Conservation (phyloP, 805 yeast species). For the Candida sanyiensis region DNA sequence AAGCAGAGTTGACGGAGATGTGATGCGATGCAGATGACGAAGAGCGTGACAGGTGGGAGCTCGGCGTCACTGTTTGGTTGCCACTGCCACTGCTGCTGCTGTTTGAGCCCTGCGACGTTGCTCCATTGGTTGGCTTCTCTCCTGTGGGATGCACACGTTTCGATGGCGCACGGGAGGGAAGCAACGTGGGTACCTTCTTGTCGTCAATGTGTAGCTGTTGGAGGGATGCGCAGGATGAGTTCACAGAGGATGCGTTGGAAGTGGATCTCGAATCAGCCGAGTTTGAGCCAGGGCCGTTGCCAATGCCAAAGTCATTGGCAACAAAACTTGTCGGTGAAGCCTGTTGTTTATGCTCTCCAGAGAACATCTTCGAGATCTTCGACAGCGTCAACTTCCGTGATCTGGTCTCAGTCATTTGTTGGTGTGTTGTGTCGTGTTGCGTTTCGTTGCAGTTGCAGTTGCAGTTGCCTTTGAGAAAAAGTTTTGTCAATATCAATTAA, state of each 20-base stretch:
- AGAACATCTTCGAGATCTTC: conserved; percentile 27
- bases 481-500: too few species aligned
- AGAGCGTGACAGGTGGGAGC: conserved; percentile 18
- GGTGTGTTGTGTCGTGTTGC: too few species aligned
- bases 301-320: neutral
- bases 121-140: neutral
- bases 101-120: conserved; percentile 9
- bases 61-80: conserved; percentile 5
- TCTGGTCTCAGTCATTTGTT: conserved; percentile 15
- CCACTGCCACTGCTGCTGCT: conserved; percentile 8
- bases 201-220: conserved; percentile 8
- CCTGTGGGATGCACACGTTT: neutral
- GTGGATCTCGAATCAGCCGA: conserved; percentile 6
- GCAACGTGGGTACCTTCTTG: conserved; percentile 11
- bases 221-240: conserved; percentile 8
- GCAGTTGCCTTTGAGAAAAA: too few species aligned
- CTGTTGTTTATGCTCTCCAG: conserved; percentile 11
- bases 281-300: neutral
- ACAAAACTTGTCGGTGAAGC: neutral
- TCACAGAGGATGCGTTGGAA: conserved; percentile 13
- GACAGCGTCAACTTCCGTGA: conserved; percentile 26
- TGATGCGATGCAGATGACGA: conserved; percentile 20
- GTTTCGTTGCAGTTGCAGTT: too few species aligned
- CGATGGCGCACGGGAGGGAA: conserved; percentile 7
- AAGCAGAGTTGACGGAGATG: conserved; percentile 2